phyloP scores from a whole-genome alignment of 2,329 filamentous ascomycete genomes.

The Paraphoma chrysanthemicola region DNA sequence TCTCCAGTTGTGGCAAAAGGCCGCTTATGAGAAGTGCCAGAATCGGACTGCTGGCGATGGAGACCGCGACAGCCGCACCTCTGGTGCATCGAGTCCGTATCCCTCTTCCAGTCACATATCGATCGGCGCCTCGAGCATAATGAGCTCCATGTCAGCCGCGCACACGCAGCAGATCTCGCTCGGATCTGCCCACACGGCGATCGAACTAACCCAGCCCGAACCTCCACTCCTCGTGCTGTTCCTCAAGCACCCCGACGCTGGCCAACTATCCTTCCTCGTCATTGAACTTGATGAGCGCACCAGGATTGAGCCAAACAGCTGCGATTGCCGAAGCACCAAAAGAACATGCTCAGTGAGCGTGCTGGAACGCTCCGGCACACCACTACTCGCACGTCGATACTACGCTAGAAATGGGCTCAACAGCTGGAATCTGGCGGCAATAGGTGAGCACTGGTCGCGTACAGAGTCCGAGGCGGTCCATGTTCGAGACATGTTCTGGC shows the following conservation, averaged over 20 bases:
- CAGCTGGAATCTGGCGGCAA: conserved; percentile 15
- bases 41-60: neutral
- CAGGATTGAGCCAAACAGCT: conserved; percentile 13
- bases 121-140: conserved; percentile 2
- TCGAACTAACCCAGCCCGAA: conserved; percentile 9
- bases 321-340: conserved; percentile 11
- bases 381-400: conserved; percentile 13
- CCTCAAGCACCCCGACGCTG: conserved; percentile 10
- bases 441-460: conserved; percentile 11
- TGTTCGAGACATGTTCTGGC: conserved; percentile 10
- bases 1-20: conserved; percentile 16
- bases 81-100: conserved; percentile 1
- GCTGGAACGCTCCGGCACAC: conserved; percentile 10
- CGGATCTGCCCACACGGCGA: conserved; percentile 5
- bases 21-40: neutral
- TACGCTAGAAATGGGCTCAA: conserved; percentile 13
- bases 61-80: neutral
- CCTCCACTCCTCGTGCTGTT: conserved; percentile 15
- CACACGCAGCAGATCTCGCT: conserved; percentile 10
- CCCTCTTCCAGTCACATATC: neutral
- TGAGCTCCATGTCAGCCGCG: conserved; percentile 9
- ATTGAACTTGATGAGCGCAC: conserved; percentile 15
- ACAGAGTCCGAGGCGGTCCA: neutral
- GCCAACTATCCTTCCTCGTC: conserved; percentile 14
- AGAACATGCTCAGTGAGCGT: conserved; percentile 10